Base-by-base conservation (phyloP, 495 filamentous ascomycete genomes). In the Jackrogersella multiformis region DNA sequence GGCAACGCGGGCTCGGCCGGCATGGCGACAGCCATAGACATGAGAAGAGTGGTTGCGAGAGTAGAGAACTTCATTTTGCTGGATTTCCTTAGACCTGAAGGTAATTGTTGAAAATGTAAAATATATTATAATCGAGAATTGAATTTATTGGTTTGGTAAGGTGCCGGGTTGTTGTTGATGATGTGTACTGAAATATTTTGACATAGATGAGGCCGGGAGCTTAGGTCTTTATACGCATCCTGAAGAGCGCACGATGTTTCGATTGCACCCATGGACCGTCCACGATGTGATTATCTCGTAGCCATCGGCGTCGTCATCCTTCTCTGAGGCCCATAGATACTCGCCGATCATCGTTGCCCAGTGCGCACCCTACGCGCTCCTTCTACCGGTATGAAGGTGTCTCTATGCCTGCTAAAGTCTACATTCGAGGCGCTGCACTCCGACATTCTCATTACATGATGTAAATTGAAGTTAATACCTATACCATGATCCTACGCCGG, bases 401-500 rank as follows among this genome's bases (percentile, higher is more conserved):
- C 49, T 36, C 12, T 26, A 34, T 23, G 16, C 28, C 6, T 30
- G 28, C 49, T 15, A 53, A 24, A 36, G 12, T 7, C 20, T 30
- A 5, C 49, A 9, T 36, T 53, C 49, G 36, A 34, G n/a, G 16
- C 5, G 36, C 15, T 9, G 18, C n/a, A 35, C n/a, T 30, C 24
- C 49, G 49, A 36, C 49, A 53, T 53, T 49, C 18, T 21, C 32
- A 53, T 53, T 53, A 53, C 49, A 53, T 53, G 49, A 53, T 53
- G 32, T 30, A 36, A 53, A 53, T 53, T 36, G 49, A 38, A 53
- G 32, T 36, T n/a, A n/a, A n/a, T 16, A 10, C 15, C 32, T 18
- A 9, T 53, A 12, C 30, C 24, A 23, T 7, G 32, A 13, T 12
- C 49, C 49, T 53, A 18, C 36, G 24, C 32, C 32, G 24, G 18